These are phyloP conservation scores for Aquanectria penicillioides DNA, from an alignment of 2,329 filamentous ascomycete species.

Conservation along the genomic window DNA sequence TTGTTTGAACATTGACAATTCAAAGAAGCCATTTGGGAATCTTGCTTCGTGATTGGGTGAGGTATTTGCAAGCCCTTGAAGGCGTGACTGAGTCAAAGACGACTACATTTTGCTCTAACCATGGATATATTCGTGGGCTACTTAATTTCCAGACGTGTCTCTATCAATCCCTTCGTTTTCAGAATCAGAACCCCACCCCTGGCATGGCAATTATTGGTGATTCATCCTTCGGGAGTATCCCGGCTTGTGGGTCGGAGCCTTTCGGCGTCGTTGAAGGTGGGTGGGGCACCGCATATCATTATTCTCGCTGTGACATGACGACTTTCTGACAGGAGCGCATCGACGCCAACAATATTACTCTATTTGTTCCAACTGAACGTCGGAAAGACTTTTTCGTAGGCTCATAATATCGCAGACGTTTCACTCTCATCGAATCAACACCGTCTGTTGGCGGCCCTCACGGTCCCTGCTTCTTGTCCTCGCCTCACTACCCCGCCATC, in stretches of 20 bases:
- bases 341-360: not conserved
- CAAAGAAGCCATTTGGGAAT: no score
- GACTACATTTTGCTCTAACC: no score
- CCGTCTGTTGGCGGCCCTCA: not conserved
- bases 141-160: no score
- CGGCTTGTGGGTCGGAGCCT: slow-evolving; percentile 18
- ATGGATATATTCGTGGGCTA: no score
- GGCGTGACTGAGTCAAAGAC: no score
- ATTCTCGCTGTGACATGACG: slow-evolving; percentile 18
- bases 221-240: no score
- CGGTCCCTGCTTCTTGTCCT: not conserved
- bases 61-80: no score
- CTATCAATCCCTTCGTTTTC: no score
- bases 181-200: no score
- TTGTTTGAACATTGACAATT: slow-evolving; percentile 3
- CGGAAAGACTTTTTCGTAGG: no score
- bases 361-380: not conserved
- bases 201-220: no score
- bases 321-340: slow-evolving; percentile 15
- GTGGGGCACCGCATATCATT: slow-evolving; percentile 33
- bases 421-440: slow-evolving; percentile 8
- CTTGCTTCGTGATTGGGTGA: no score
- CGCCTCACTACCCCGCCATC: slow-evolving; percentile 15
- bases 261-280: slow-evolving; percentile 22
- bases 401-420: not conserved